phyloP scores from a whole-genome alignment of 2,329 filamentous ascomycete genomes.

The Colletotrichum sp. region DNA sequence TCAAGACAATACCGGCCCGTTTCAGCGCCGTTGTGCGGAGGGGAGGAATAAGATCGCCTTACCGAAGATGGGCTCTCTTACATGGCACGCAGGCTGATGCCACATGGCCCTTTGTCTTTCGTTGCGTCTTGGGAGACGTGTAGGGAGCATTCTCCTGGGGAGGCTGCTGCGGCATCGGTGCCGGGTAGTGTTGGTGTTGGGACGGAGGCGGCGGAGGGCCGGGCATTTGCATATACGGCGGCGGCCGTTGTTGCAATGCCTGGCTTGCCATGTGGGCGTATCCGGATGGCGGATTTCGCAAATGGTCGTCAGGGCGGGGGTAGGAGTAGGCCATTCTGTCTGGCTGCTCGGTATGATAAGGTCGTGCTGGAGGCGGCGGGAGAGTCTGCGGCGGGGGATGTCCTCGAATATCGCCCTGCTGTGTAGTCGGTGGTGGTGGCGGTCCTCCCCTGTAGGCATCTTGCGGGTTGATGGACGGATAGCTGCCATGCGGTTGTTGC shows the following conservation, averaged over 20 bases:
- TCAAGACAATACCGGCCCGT: neutral
- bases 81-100: slow-evolving; percentile 86
- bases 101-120: slow-evolving; percentile 81
- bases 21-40: neutral
- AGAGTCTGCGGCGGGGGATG: slow-evolving; percentile 23
- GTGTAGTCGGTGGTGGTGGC: slow-evolving; percentile 29
- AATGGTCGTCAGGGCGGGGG: slow-evolving; percentile 41
- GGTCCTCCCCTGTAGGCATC: slow-evolving; percentile 54
- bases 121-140: slow-evolving; percentile 64
- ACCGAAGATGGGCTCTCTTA: slow-evolving; percentile 82
- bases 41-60: slow-evolving; percentile 28
- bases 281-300: slow-evolving; percentile 33
- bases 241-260: slow-evolving; percentile 21
- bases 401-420: slow-evolving; percentile 40
- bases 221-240: slow-evolving; percentile 24
- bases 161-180: slow-evolving; percentile 28
- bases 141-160: slow-evolving; percentile 51
- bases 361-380: slow-evolving; percentile 36
- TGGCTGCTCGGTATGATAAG: slow-evolving; percentile 41
- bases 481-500: slow-evolving; percentile 50
- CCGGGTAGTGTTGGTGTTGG: slow-evolving; percentile 34
- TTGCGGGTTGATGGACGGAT: slow-evolving; percentile 46
- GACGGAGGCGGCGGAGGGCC: slow-evolving; percentile 35
- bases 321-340: slow-evolving; percentile 47
- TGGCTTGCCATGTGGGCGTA: slow-evolving; percentile 19